These are phyloP conservation scores for Neurospora pannonica DNA, from an alignment of 495 filamentous ascomycete species.

Conservation along the genomic window DNA sequence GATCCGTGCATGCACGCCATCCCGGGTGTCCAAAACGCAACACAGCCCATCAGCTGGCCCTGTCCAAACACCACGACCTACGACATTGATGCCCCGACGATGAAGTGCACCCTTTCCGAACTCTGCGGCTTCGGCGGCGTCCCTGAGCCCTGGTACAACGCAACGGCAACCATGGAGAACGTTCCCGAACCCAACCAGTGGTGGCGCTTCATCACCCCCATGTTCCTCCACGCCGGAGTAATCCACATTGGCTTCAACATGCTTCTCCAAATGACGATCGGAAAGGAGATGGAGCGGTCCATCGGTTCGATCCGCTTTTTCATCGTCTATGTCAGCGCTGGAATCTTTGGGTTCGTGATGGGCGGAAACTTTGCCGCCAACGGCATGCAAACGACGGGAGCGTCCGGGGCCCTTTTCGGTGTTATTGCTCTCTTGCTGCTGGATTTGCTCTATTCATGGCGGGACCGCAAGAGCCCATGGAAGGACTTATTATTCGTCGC, in stretches of 20 bases:
- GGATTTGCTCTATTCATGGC: constrained; percentile 89
- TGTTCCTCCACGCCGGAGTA: constrained; percentile 88
- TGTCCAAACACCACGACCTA: constrained; percentile 67
- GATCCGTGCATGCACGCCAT: constrained; percentile 90
- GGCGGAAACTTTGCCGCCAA: constrained; percentile 85
- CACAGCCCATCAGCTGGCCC: constrained; percentile 40
- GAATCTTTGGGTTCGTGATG: constrained; percentile 94
- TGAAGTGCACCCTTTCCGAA: constrained; percentile 61
- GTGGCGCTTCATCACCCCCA: constrained; percentile 92
- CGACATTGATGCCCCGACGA: constrained; percentile 29
- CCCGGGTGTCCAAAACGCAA: constrained; percentile 49
- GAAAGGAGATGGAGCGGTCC: constrained; percentile 77
- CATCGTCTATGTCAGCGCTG: constrained; percentile 78
- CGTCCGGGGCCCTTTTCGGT: constrained; percentile 84
- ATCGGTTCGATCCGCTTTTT: constrained; percentile 81
- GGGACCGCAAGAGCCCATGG: constrained; percentile 58
- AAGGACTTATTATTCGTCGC: constrained; percentile 77
- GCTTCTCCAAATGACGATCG: constrained; percentile 78
- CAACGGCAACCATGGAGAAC: constrained; percentile 21
- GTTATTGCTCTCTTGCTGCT: constrained; percentile 80
- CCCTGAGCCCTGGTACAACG: constrained; percentile 48
- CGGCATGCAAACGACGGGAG: constrained; percentile 73
- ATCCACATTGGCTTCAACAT: constrained; percentile 95
- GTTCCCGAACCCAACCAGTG: constrained; percentile 73
- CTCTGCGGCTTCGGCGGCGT: constrained; percentile 76